Conservation (phyloP, 495 filamentous ascomycete genomes). For the Trichodelitschia bisporula region DNA sequence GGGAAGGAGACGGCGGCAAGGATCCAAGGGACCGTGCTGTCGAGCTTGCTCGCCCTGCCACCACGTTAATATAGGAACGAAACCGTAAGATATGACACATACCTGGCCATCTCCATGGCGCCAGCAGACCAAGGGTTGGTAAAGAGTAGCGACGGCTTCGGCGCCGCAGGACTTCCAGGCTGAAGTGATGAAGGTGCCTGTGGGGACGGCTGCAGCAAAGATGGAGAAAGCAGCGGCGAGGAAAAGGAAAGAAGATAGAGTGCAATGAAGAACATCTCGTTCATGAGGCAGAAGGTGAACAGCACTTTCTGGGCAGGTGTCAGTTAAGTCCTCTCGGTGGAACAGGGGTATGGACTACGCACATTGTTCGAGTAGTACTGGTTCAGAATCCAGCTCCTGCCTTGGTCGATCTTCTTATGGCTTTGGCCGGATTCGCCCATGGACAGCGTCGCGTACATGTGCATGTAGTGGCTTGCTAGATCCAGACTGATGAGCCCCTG, state of each 20-base stretch:
- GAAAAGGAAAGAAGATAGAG: slow-evolving; percentile 95
- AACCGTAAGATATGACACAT: not conserved
- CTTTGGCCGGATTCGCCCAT: slow-evolving; percentile 58
- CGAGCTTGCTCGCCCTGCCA: slow-evolving; percentile 82
- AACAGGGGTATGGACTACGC: slow-evolving; percentile 11
- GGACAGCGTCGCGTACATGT: slow-evolving; percentile 81
- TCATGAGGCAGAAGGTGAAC: slow-evolving; percentile 71
- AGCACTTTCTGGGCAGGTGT: slow-evolving; percentile 43
- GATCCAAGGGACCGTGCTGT: slow-evolving; percentile 63
- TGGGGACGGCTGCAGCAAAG: slow-evolving; percentile 33
- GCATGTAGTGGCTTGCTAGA: slow-evolving; percentile 89
- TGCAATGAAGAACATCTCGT: slow-evolving; percentile 93
- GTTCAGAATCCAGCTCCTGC: slow-evolving; percentile 58
- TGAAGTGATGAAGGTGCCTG: slow-evolving; percentile 34
- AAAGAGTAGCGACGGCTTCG: slow-evolving; percentile 41
- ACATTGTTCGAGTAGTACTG: slow-evolving; percentile 95
- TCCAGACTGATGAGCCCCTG: slow-evolving; percentile 80
- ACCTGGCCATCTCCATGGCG: slow-evolving; percentile 70
- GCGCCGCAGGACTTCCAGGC: slow-evolving; percentile 38
- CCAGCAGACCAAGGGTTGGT: slow-evolving; percentile 68
- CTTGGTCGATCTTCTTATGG: slow-evolving; percentile 81
- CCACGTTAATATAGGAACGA: slow-evolving; percentile 1
- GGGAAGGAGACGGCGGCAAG: slow-evolving; percentile 60
- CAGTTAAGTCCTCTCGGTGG: not conserved
- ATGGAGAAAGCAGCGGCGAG: slow-evolving; percentile 60